Percentiles rank a stretch among this genome's conserved stretches.
Evolutionary conservation across 1,139 yeast species (phyloP).

Genomic region (Candida tropicalis): DNA sequence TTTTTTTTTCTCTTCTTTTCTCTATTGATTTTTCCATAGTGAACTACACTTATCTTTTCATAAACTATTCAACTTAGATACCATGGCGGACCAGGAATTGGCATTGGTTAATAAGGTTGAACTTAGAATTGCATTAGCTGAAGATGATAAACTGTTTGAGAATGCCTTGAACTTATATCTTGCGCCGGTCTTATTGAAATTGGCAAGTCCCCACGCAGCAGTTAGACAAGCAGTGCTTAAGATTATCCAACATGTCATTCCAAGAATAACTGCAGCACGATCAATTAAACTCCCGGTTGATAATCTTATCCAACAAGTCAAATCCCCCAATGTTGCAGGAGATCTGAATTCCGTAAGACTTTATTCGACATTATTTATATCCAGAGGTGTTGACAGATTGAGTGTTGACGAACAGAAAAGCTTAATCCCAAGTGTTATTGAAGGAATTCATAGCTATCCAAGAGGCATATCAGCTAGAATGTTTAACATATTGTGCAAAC

Average conservation of each 20-base stretch:
- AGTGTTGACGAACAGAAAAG: constrained; percentile 29
- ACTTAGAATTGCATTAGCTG: constrained; percentile 78
- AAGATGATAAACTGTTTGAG: constrained; percentile 65
- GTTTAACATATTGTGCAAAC: constrained; percentile 60
- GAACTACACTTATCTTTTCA: background rate
- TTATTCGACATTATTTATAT: constrained; percentile 66
- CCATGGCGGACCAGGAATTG: constrained; percentile 55
- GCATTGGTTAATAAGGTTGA: constrained; percentile 76
- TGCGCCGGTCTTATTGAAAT: constrained; percentile 76
- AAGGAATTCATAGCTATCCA: constrained; percentile 44
- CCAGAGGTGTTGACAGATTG: constrained; percentile 65
- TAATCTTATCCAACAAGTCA: constrained; percentile 64
- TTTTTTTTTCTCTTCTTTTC: background rate
- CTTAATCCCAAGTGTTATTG: constrained; percentile 52
- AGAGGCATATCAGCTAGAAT: constrained; percentile 55
- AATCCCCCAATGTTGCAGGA: constrained; percentile 46
- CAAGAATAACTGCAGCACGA: constrained; percentile 64
- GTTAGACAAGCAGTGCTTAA: constrained; percentile 72
- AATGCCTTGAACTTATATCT: constrained; percentile 62
- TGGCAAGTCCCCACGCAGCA: constrained; percentile 69
- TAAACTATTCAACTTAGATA: background rate
- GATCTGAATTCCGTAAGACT: constrained; percentile 60
- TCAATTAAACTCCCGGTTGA: constrained; percentile 61
- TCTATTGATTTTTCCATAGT: background rate
- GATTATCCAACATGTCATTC: constrained; percentile 65